Evolutionary conservation across 2,329 filamentous ascomycete species (phyloP).

Genomic region (Aspergillus aculeatus): DNA sequence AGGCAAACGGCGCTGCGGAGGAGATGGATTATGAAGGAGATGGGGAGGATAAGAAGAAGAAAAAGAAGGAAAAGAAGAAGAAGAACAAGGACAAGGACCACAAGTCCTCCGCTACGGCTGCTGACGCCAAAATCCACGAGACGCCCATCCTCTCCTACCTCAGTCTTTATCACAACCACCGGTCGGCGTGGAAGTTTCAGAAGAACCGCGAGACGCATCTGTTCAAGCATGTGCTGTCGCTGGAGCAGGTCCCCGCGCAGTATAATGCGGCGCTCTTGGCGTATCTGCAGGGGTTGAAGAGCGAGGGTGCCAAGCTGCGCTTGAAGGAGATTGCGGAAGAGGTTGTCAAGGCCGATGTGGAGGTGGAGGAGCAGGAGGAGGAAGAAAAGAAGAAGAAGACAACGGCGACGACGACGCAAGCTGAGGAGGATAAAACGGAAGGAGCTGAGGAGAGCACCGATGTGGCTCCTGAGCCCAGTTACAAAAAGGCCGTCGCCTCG

Average conservation of each 20-base stretch:
- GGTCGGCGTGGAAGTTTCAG: constrained; percentile 87
- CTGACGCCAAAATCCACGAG: constrained; percentile 25
- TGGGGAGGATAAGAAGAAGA: constrained; percentile 14
- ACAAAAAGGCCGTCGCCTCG: constrained; percentile 54
- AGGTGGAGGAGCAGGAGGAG: constrained; percentile 19
- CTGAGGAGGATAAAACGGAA: not conserved
- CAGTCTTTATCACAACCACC: constrained; percentile 68
- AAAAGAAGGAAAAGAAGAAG: constrained; percentile 19
- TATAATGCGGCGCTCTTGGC: constrained; percentile 69
- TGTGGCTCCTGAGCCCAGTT: constrained; percentile 22
- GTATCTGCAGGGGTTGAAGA: constrained; percentile 78
- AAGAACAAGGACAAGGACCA: constrained; percentile 27
- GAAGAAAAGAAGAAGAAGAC: constrained; percentile 8
- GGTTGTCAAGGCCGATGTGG: constrained; percentile 49
- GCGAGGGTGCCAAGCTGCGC: constrained; percentile 64
- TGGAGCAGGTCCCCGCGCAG: constrained; percentile 66
- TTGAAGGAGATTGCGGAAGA: constrained; percentile 66
- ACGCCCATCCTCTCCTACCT: constrained; percentile 72
- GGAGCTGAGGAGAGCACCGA: not conserved
- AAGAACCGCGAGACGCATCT: constrained; percentile 86
- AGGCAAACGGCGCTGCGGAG: constrained; percentile 8
- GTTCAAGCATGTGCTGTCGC: constrained; percentile 76
- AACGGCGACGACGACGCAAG: not conserved
- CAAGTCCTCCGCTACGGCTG: constrained; percentile 12
- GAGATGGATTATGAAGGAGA: constrained; percentile 14